A percentile compares a stretch with the other conserved stretches of the same genome.
These are phyloP conservation scores for Kwoniella bestiolae DNA, from an alignment of 768 basidiomycete genomes.

Conservation along the genomic window DNA sequence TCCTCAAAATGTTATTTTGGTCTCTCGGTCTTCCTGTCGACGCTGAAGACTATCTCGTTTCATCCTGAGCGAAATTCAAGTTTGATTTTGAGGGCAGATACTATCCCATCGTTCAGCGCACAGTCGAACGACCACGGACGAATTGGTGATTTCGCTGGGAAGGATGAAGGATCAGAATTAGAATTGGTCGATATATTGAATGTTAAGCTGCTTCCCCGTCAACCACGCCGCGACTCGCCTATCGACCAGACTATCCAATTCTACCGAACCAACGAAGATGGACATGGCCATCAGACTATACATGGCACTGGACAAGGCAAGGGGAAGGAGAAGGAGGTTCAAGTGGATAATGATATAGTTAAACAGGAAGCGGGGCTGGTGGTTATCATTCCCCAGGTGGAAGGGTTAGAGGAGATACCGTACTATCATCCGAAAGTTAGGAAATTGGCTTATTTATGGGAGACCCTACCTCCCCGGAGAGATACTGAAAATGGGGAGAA, in stretches of 20 bases:
- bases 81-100: slow-evolving; percentile 83
- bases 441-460: slow-evolving; percentile 80
- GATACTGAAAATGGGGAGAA: slow-evolving; percentile 3
- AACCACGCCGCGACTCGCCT: slow-evolving; percentile 73
- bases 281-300: background rate
- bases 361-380: slow-evolving; percentile 52
- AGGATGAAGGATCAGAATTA: slow-evolving; percentile 56
- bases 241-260: slow-evolving; percentile 80
- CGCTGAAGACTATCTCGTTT: slow-evolving; percentile 72
- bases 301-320: background rate
- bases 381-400: slow-evolving; percentile 57
- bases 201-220: slow-evolving; percentile 73
- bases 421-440: slow-evolving; percentile 87
- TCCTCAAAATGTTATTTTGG: slow-evolving; percentile 34
- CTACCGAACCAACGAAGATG: slow-evolving; percentile 59
- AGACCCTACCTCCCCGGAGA: background rate
- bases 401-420: slow-evolving; percentile 64
- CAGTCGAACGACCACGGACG: too few relatives aligned
- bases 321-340: background rate
- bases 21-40: slow-evolving; percentile 65
- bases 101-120: slow-evolving; percentile 58
- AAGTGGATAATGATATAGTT: slow-evolving; percentile 1
- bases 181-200: slow-evolving; percentile 64
- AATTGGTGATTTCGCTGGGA: too few relatives aligned
- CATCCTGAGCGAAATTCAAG: slow-evolving; percentile 95